Base-by-base conservation (phyloP, 2,329 filamentous ascomycete genomes). In the Monosporascus ibericus region DNA sequence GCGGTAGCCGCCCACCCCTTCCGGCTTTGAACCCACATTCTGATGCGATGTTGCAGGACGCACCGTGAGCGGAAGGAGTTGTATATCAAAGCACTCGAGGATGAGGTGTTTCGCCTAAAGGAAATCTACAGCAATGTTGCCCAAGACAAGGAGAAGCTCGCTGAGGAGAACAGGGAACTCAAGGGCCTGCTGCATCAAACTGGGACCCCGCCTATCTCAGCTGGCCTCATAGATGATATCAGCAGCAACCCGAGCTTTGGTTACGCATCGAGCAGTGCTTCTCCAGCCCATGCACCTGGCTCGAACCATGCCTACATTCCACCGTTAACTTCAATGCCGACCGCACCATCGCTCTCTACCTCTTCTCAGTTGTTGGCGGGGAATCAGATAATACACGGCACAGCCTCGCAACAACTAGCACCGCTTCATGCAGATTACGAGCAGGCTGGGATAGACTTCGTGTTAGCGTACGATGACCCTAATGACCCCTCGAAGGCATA, bases 31-130 rank as follows among this genome's bases (percentile, higher is more conserved):
- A 36, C 44, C n/a, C 25, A 49, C 44, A 30, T 58, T 48, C 55
- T 58, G 52, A 60, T 48, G 42, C 27, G 48, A 47, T 24, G 53
- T 48, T 52, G 51, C 66, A 96, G 94, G 66, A 97, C 94, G 18
- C 94, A 99, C 71, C 90, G 94, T 52, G 94, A 97, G 73, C 85
- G 94, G 60, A 97, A 97, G 70, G 94, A 97, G 72, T 81, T 91
- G 63, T 97, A 97, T 69, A 95, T 96, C 75, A 95, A 95, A 70
- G 85, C 88, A 11, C 81, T 97, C 17, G 94, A 99, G 70, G 86
- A 92, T 65, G 91, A 97, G 71, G 88, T 97, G 5, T 78, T 95
- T 20, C 86, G 90, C 48, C 77, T 97, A 44, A 94, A 95, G 68
- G 91, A 96, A 67, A 80, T 87, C n/a, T 92, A 86, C 65, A 85